Evolutionary conservation across 1,284 basidiomycete genomes (phyloP).

Genomic region (Rhizoctonia solani): DNA sequence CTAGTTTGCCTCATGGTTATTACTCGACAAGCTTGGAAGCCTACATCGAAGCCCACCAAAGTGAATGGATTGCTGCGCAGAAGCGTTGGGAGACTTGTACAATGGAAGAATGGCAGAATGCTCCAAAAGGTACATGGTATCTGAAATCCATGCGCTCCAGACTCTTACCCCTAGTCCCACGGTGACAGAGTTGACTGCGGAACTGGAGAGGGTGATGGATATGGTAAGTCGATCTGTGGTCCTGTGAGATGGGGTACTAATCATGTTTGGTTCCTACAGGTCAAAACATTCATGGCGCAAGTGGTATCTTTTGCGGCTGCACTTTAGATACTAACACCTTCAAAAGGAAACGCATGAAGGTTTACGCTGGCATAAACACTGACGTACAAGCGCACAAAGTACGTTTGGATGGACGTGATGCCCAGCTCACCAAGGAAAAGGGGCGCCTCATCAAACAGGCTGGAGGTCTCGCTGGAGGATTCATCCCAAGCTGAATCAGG

Average conservation of each 20-base stretch:
- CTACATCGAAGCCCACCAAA: constrained; percentile 8
- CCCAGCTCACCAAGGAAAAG: constrained; percentile 6
- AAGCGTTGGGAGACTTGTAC: constrained; percentile 19
- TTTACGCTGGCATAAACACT: constrained; percentile 20
- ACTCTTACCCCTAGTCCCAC: neutral
- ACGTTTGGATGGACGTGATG: constrained; percentile 6
- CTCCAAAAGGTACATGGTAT: constrained; percentile 1
- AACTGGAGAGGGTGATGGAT: constrained; percentile 19
- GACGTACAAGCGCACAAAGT: constrained; percentile 9
- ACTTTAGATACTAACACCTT: neutral
- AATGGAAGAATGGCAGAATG: constrained; percentile 27
- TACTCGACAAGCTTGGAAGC: constrained; percentile 12
- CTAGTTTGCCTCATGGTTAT: neutral
- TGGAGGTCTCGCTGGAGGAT: constrained; percentile 6
- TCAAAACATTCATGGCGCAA: constrained; percentile 27
- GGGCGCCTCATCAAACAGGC: constrained; percentile 20
- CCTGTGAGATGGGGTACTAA: neutral
- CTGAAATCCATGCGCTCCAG: neutral
- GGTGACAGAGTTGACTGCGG: constrained; percentile 1
- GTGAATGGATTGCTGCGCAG: constrained; percentile 12
- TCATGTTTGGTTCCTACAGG: neutral
- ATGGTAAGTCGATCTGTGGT: neutral
- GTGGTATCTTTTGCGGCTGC: neutral
- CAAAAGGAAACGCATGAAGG: constrained; percentile 25
- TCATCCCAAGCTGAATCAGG: neutral